Conservation (phyloP, 768 basidiomycete species). For the Phanerochaete carnosa region DNA sequence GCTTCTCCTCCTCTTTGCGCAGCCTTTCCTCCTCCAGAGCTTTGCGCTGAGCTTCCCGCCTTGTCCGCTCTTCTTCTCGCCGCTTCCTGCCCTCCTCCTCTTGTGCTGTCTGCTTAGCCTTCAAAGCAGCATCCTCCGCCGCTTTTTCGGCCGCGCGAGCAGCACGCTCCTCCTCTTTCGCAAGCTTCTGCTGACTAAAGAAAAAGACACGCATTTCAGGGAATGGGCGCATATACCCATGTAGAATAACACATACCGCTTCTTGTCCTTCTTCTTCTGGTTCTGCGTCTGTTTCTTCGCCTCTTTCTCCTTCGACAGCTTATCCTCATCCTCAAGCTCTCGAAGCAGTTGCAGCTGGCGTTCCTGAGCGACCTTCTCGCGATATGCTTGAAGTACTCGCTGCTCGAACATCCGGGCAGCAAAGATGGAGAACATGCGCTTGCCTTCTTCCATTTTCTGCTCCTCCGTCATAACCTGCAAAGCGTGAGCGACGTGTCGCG, state of each 20-base stretch:
- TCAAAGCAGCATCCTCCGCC: constrained; percentile 76
- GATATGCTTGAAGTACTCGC: constrained; percentile 92
- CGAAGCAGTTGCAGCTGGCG: constrained; percentile 89
- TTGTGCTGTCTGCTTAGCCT: constrained; percentile 69
- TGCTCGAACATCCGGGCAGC: constrained; percentile 99
- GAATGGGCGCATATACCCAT: constrained; percentile 6
- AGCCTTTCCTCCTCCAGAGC: constrained; percentile 80
- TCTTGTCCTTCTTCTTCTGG: constrained; percentile 99
- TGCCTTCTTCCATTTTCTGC: constrained; percentile 99
- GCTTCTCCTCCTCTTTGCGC: constrained; percentile 80
- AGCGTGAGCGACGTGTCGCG: constrained; percentile 10
- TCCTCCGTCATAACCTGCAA: constrained; percentile 82
- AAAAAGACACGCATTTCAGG: not conserved
- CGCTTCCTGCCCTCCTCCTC: constrained; percentile 82
- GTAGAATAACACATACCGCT: constrained; percentile 51
- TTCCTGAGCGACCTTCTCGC: constrained; percentile 95
- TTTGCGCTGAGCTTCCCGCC: constrained; percentile 73
- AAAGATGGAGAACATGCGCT: constrained; percentile 99
- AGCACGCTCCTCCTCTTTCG: constrained; percentile 90
- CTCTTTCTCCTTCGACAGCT: constrained; percentile 80
- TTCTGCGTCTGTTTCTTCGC: constrained; percentile 90
- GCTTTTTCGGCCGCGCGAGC: constrained; percentile 81
- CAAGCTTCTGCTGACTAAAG: constrained; percentile 81
- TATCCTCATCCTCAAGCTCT: constrained; percentile 95
- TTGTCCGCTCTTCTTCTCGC: constrained; percentile 82